A percentile compares a stretch with the other conserved stretches of the same genome.
These are phyloP conservation scores for Capsella bursapastoris DNA, from an alignment of 345 rosid genomes.

Conservation along the genomic window DNA sequence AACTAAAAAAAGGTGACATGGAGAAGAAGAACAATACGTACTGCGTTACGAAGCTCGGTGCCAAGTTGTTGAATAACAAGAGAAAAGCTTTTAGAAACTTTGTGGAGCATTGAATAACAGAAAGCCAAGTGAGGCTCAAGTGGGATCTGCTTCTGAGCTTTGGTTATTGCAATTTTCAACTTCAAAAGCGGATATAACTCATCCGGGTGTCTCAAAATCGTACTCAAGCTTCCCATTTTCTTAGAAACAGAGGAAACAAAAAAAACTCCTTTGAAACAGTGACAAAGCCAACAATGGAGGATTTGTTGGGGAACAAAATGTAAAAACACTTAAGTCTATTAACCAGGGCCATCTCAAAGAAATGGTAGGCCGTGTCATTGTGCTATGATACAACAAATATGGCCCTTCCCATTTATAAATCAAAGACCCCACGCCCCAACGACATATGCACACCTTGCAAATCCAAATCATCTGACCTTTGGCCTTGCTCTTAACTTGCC, in stretches of 20 bases:
- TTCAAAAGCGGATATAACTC: constrained; percentile 79
- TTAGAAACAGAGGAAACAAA: neutral
- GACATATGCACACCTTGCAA: neutral
- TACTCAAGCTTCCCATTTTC: constrained; percentile 65
- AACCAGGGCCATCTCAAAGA: neutral
- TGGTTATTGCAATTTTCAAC: constrained; percentile 62
- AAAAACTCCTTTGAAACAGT: neutral
- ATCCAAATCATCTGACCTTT: neutral
- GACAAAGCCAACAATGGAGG: constrained; percentile 12
- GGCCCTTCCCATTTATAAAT: neutral
- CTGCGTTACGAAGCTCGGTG: constrained; percentile 74
- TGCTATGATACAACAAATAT: neutral
- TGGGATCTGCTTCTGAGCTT: constrained; percentile 87
- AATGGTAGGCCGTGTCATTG: neutral
- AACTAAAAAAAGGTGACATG: neutral
- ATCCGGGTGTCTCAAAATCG: constrained; percentile 70
- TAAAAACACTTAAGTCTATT: neutral
- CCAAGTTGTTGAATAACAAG: constrained; percentile 88
- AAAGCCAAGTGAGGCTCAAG: constrained; percentile 74
- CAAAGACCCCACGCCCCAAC: neutral
- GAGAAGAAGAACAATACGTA: constrained; percentile 34
- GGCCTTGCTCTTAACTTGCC: constrained; percentile 13
- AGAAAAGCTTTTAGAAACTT: constrained; percentile 81
- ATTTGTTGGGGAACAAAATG: constrained; percentile 9
- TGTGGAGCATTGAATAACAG: constrained; percentile 79